phyloP scores from a whole-genome alignment of 768 basidiomycete genomes.

The Xerocomellus amylosporus region DNA sequence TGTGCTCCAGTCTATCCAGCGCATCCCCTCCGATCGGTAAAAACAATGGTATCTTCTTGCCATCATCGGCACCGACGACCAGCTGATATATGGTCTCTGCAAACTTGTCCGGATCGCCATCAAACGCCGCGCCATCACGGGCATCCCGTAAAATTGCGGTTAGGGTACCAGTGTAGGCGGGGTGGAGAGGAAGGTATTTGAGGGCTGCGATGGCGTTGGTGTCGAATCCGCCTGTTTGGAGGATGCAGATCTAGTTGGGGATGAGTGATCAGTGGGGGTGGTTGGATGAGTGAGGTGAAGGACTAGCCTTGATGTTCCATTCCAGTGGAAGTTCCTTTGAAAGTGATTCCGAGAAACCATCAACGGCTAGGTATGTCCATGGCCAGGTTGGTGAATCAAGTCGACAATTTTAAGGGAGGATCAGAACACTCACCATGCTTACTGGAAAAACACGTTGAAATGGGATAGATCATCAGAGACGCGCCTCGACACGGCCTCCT shows the following conservation, averaged over 20 bases:
- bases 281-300: no score
- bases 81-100: constrained; percentile 2
- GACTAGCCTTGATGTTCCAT: constrained; percentile 20
- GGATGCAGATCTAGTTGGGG: constrained; percentile 9
- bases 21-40: constrained; percentile 14
- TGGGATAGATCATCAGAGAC: neutral
- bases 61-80: neutral
- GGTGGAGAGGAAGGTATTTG: constrained; percentile 1
- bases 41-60: neutral
- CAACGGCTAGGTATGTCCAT: constrained; percentile 2
- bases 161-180: constrained; percentile 7
- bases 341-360: constrained; percentile 9
- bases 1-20: constrained; percentile 2
- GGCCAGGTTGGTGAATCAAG: neutral
- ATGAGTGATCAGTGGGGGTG: no score
- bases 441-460: neutral
- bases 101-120: constrained; percentile 17
- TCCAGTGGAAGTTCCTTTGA: constrained; percentile 9
- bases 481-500: neutral
- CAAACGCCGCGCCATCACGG: neutral
- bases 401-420: neutral
- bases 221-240: constrained; percentile 20
- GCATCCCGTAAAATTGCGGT: constrained; percentile 1
- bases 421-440: constrained; percentile 12
- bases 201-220: constrained; percentile 5